Evolutionary conservation across 2,329 filamentous ascomycete genomes (phyloP), one percentile per base, ranked within the genome.

Genomic region (Talaromyces sp.): DNA sequence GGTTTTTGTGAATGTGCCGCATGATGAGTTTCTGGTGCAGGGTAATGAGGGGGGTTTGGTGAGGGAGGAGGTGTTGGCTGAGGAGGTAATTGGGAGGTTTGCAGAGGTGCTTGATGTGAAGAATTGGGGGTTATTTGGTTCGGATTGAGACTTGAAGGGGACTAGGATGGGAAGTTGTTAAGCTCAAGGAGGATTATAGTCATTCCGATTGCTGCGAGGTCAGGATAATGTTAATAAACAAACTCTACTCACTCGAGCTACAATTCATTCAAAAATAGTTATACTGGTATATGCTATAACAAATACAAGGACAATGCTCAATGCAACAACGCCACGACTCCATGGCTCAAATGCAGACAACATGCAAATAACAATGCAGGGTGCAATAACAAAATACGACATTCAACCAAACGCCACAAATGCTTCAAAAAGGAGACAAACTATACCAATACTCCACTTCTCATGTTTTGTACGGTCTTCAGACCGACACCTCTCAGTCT

Each of bases 1-100:
- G 48, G 84, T 96, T 62, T 89, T 89, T 40, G 84, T 96, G 69
- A 97, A 96, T 73, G 89, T 96, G 50, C 93, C 92, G 28, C 88
- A 94, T 71, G 86, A 87, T 8, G 86, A 90, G 33, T 84, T 93
- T 58, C 85, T 85, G 15, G 85, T 82, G 69, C 81, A 82, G 67
- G 88, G 86, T 3, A 81, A 84, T 71, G 75, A 89, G 63, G 86
- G 89, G 66, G 87, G 86, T 53, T 81, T 87, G 65, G 82, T 82
- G 5, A 82, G 87, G 37, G 87, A 89, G 69, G 85, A 88, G 68
- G 84, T 76, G 66, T 43, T 70, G 50, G 75, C 70, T 9, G 63
- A 65, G 50, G 69, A 67, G 39, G 58, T 70, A 22, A 60, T 77
- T 50, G 62, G 56, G 25, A 68, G 64, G 52, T 85, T 96, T 63